phyloP scores from a whole-genome alignment of 2,329 filamentous ascomycete genomes.

The Parascedosporium putredinis region DNA sequence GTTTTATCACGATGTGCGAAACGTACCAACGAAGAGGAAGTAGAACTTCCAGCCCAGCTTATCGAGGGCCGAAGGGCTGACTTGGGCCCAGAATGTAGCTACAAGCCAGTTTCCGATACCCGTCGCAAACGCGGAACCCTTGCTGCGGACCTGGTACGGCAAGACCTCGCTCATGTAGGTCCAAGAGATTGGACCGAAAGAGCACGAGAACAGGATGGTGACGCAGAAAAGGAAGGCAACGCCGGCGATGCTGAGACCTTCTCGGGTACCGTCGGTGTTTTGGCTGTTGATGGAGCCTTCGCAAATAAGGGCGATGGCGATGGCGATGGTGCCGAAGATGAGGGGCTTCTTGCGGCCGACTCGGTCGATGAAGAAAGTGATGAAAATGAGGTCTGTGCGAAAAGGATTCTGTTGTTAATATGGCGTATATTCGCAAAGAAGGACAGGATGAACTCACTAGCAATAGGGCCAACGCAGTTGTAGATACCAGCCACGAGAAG shows the following conservation, averaged over 20 bases:
- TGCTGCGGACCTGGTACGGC: slow-evolving; percentile 51
- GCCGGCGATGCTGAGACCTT: slow-evolving; percentile 45
- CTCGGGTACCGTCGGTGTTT: slow-evolving; percentile 27
- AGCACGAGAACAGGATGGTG: slow-evolving; percentile 47
- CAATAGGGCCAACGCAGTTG: slow-evolving; percentile 46
- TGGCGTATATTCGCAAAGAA: too few species aligned
- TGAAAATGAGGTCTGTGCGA: slow-evolving; percentile 45
- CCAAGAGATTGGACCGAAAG: slow-evolving; percentile 51
- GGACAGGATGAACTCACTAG: slow-evolving; percentile 19
- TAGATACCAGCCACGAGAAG: slow-evolving; percentile 50
- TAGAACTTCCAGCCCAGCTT: slow-evolving; percentile 28
- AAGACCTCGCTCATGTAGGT: slow-evolving; percentile 60
- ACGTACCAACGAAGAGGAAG: slow-evolving; percentile 21
- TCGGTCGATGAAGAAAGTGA: slow-evolving; percentile 52
- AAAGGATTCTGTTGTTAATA: slow-evolving; percentile 21
- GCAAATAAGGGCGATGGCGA: slow-evolving; percentile 46
- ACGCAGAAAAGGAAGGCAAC: slow-evolving; percentile 57
- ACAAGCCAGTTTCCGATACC: slow-evolving; percentile 23
- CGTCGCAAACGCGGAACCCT: slow-evolving; percentile 26
- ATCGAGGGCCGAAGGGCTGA: slow-evolving; percentile 38
- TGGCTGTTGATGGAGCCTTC: slow-evolving; percentile 48
- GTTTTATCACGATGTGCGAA: neutral
- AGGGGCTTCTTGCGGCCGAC: slow-evolving; percentile 61
- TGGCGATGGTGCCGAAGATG: slow-evolving; percentile 54
- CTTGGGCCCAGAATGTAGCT: slow-evolving; percentile 42